Conservation (phyloP, 495 filamentous ascomycete genomes). For the Penicillium turbatum region DNA sequence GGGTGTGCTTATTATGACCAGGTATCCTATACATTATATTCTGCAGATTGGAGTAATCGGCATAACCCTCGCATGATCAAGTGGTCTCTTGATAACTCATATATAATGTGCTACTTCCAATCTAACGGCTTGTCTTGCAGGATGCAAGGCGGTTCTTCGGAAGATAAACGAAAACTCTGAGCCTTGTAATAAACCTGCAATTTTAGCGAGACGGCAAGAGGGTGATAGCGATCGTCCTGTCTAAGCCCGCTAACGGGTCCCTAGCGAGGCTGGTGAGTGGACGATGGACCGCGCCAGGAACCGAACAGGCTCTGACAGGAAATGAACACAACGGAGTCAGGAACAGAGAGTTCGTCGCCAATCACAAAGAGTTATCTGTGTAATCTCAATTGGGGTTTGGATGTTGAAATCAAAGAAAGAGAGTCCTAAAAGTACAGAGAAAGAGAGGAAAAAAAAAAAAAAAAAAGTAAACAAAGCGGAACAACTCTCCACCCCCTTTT, state of each 20-base stretch:
- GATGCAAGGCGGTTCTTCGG: slow-evolving; percentile 1
- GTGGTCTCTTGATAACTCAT: background rate
- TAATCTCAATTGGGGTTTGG: background rate
- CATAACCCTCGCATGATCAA: background rate
- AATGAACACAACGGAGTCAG: background rate
- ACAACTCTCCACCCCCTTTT: background rate
- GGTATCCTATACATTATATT: slow-evolving; percentile 1
- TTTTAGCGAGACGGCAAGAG: slow-evolving; percentile 5
- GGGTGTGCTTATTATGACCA: background rate
- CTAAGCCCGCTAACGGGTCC: slow-evolving; percentile 7
- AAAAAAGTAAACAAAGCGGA: slow-evolving; percentile 1
- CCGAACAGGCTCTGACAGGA: background rate
- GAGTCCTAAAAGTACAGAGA: background rate
- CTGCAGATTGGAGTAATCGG: background rate
- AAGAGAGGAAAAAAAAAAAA: background rate
- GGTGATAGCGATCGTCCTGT: slow-evolving; percentile 27
- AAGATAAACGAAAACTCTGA: background rate
- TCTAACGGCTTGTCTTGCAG: background rate
- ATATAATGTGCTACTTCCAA: background rate
- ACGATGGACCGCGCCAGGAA: background rate
- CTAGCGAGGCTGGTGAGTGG: slow-evolving; percentile 2
- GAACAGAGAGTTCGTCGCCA: background rate
- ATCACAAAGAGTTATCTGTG: background rate
- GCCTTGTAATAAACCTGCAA: background rate
- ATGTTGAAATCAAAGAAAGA: background rate